Evolutionary conservation across 169 alveolate species (phyloP).

Genomic region (Eimeria brunetti): DNA sequence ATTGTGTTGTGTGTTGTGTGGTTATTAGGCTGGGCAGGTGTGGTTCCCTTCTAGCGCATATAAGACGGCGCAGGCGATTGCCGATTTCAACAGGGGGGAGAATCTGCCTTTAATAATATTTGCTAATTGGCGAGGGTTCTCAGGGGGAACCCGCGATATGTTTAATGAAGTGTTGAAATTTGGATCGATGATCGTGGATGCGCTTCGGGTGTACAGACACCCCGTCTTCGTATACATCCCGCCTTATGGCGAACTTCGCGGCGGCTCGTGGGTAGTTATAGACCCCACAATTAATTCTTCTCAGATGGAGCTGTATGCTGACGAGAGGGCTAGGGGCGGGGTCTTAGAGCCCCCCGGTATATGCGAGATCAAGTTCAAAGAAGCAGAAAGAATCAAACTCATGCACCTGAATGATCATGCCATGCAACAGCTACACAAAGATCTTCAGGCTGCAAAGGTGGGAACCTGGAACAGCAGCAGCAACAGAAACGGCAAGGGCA

Average conservation of each 20-base stretch:
- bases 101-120: constrained; percentile 87
- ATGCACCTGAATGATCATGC: constrained; percentile 69
- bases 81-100: constrained; percentile 90
- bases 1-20: neutral
- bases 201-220: constrained; percentile 87
- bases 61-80: constrained; percentile 92
- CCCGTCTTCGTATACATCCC: constrained; percentile 91
- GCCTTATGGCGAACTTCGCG: constrained; percentile 90
- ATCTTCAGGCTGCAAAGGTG: constrained; percentile 58
- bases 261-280: constrained; percentile 95
- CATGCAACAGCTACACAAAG: constrained; percentile 33
- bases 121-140: constrained; percentile 86
- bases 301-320: constrained; percentile 91
- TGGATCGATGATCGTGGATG: constrained; percentile 90
- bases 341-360: constrained; percentile 88
- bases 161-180: constrained; percentile 87
- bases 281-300: constrained; percentile 90
- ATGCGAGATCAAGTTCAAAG: constrained; percentile 78
- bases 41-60: constrained; percentile 92
- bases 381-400: constrained; percentile 61
- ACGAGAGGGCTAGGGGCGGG: constrained; percentile 89
- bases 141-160: constrained; percentile 91
- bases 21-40: constrained; percentile 88
- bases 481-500: neutral
- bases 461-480: neutral